These are phyloP conservation scores for Trichoderma polysporum DNA, from an alignment of 2,329 filamentous ascomycete genomes.

Conservation along the genomic window DNA sequence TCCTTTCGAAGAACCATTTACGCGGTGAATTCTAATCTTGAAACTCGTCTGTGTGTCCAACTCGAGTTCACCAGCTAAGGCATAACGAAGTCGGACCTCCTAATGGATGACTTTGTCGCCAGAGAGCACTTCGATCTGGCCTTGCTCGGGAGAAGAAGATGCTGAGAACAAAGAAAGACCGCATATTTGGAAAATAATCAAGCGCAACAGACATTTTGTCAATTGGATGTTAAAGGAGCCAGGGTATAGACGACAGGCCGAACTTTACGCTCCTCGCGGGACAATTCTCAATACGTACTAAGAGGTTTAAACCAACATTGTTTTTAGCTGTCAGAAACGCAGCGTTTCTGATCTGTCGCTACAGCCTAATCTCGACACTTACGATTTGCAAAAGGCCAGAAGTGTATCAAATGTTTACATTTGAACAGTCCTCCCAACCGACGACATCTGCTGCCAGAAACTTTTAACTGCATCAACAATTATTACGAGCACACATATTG, in stretches of 20 bases:
- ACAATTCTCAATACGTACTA: background rate
- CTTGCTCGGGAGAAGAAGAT: background rate
- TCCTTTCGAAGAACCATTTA: too few relatives aligned
- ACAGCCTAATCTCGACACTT: background rate
- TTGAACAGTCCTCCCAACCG: background rate
- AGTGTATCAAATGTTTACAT: background rate
- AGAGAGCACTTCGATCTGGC: background rate
- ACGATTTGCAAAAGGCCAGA: background rate
- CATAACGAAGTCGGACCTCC: too few relatives aligned
- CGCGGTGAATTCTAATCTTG: too few relatives aligned
- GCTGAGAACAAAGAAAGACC: background rate
- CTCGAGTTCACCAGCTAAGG: too few relatives aligned
- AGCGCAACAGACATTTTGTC: background rate
- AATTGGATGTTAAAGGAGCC: background rate
- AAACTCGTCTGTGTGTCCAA: too few relatives aligned
- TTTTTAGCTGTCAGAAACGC: too few relatives aligned
- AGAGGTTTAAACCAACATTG: background rate
- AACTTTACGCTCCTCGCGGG: background rate
- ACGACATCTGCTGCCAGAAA: background rate
- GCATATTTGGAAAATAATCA: background rate
- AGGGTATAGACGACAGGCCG: background rate
- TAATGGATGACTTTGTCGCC: too few relatives aligned
- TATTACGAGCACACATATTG: background rate
- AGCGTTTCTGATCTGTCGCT: background rate
- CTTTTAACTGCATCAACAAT: background rate